These are phyloP conservation scores for Helminthosporium solani DNA, from an alignment of 2,329 filamentous ascomycete genomes.

Conservation along the genomic window DNA sequence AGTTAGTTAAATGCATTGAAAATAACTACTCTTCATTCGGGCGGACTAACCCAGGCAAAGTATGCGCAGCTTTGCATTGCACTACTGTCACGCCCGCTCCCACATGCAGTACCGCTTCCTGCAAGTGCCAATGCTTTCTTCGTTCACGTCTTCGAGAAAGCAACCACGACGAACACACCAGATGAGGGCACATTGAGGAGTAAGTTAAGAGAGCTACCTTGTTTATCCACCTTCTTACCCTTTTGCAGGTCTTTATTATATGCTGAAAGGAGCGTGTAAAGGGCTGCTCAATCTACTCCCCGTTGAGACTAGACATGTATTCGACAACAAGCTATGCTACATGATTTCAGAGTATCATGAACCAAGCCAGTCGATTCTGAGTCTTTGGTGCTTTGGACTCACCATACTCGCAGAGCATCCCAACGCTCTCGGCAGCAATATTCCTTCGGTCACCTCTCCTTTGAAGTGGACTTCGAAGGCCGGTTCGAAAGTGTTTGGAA, in stretches of 20 bases:
- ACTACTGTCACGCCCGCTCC: conserved; percentile 36
- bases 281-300: conserved; percentile 30
- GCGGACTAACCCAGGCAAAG: conserved; percentile 14
- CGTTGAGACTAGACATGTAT: conserved; percentile 17
- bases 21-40: not conserved
- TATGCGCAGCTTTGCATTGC: conserved; percentile 32
- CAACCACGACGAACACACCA: conserved; percentile 24
- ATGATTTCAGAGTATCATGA: conserved; percentile 27
- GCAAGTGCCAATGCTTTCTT: conserved; percentile 38
- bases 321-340: conserved; percentile 30
- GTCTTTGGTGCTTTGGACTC: conserved; percentile 38
- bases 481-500: conserved; percentile 34
- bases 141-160: conserved; percentile 32
- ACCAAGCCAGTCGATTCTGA: conserved; percentile 28
- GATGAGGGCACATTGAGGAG: conserved; percentile 21
- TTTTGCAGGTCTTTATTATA: conserved; percentile 21
- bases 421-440: conserved; percentile 1
- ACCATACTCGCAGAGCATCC: conserved; percentile 29
- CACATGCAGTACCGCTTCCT: conserved; percentile 31
- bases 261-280: conserved; percentile 41
- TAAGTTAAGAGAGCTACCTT: too few species aligned
- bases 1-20: conserved; percentile 6
- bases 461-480: conserved; percentile 30
- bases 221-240: too few species aligned
- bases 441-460: not conserved